Evolutionary conservation across 164 flowering plant species (phyloP), one percentile per base, ranked within the genome.

Genomic region (Protea cynaroides): DNA sequence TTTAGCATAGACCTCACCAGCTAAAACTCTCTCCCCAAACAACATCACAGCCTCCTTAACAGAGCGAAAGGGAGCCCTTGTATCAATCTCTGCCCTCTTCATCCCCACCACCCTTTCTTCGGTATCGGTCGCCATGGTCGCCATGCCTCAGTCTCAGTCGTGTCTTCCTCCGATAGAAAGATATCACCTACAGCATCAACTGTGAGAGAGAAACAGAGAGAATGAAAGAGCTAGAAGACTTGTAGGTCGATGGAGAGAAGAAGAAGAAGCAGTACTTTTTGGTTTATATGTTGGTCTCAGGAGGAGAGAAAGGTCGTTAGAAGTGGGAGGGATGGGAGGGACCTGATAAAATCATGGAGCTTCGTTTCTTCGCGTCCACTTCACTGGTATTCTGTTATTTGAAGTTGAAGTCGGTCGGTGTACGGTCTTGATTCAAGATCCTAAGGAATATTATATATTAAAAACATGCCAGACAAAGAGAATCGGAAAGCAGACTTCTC

Each of bases 321-420:
- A 8, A 59, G 59, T 46, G 44, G 62, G 21, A 43, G 46, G 3
- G 54, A 18, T 37, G 17, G 56, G 37, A 34, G 54, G 37, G 57
- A 55, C 15, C 29, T 49, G 68, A 65, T 56, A 67, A 49, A 60
- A 50, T 29, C 22, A 59, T 2, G 63, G 66, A 63, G 83, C 79
- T 89, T 84, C 92, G 70, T 90, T 88, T 64, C 97, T 90, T 90
- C 72, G 86, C 90, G 81, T 87, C 85, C 92, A 90, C 94, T 86
- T 88, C 92, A 90, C 88, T 81, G 24, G 79, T 68, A 76, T 78
- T 83, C 78, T 74, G 81, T 74, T 79, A 71, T 18, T 54, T 73
- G 72, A 61, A 58, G 54, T 52, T 63, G 71, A 77, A 75, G 80
- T 65, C 63, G 65, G 71, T 71, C 56, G 71, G 57, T 67, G 71